Conservation (phyloP, 2,329 filamentous ascomycete genomes). For the Neopestalotiopsis sp. region DNA sequence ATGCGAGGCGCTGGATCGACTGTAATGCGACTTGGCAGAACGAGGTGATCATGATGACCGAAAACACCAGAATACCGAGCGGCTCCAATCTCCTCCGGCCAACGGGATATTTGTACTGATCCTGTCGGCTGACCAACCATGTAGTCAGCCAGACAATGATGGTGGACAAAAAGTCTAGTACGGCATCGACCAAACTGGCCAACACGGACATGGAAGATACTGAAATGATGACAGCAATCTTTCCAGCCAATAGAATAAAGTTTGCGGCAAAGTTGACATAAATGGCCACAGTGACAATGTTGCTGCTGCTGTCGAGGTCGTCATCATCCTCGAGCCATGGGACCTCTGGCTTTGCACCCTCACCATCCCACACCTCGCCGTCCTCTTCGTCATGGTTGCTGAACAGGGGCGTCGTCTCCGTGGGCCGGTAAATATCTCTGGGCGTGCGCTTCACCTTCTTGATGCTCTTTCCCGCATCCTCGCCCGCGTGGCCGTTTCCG, state of each 20-base stretch:
- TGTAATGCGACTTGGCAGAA: slow-evolving; percentile 80
- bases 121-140: slow-evolving; percentile 73
- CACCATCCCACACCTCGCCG: slow-evolving; percentile 44
- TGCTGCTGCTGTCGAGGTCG: slow-evolving; percentile 72
- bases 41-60: slow-evolving; percentile 84
- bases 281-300: slow-evolving; percentile 84
- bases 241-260: slow-evolving; percentile 73
- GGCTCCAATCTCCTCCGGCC: slow-evolving; percentile 79
- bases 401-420: slow-evolving; percentile 72
- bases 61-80: slow-evolving; percentile 81
- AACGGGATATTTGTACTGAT: slow-evolving; percentile 80
- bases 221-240: slow-evolving; percentile 77
- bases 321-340: slow-evolving; percentile 76
- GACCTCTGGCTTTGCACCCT: slow-evolving; percentile 59
- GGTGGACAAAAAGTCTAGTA: slow-evolving; percentile 81
- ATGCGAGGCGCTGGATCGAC: slow-evolving; percentile 68
- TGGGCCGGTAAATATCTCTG: slow-evolving; percentile 81
- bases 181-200: slow-evolving; percentile 79
- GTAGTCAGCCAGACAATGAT: slow-evolving; percentile 83
- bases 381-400: slow-evolving; percentile 53
- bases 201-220: slow-evolving; percentile 84
- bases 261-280: slow-evolving; percentile 86
- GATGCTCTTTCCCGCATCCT: slow-evolving; percentile 20
- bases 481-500: slow-evolving; percentile 11
- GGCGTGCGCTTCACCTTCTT: slow-evolving; percentile 78